Evolutionary conservation across 805 yeast species (phyloP).

Genomic region (Saccharomycopsis olivae): DNA sequence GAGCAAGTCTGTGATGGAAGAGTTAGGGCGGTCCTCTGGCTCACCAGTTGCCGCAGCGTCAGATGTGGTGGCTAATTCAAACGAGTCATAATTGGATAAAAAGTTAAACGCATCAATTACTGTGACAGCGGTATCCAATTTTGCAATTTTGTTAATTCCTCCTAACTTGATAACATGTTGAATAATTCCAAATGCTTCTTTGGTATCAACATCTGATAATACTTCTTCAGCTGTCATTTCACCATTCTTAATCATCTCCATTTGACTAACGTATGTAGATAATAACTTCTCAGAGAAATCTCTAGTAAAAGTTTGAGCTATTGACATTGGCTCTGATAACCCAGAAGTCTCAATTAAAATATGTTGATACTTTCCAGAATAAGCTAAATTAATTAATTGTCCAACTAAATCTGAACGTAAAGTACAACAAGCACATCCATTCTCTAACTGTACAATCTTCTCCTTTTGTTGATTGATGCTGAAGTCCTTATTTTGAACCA

Average conservation of each 20-base stretch:
- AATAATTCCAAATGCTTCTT: conserved; percentile 20
- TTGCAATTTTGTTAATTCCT: conserved; percentile 30
- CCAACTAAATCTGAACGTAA: conserved; percentile 36
- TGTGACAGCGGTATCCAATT: conserved; percentile 37
- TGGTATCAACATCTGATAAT: conserved; percentile 7
- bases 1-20: conserved; percentile 31
- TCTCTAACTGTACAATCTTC: conserved; percentile 34
- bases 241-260: conserved; percentile 14
- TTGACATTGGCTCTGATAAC: conserved; percentile 40
- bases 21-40: conserved; percentile 19
- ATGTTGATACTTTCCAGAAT: conserved; percentile 29
- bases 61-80: conserved; percentile 17
- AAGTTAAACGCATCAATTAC: conserved; percentile 35
- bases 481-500: conserved; percentile 27
- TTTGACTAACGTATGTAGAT: conserved; percentile 10
- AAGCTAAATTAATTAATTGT: conserved; percentile 30
- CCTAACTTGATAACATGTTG: conserved; percentile 24
- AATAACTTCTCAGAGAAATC: conserved; percentile 31
- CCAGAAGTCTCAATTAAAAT: conserved; percentile 38
- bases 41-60: conserved; percentile 7
- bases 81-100: conserved; percentile 28
- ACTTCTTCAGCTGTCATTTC: conserved; percentile 7
- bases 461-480: conserved; percentile 24
- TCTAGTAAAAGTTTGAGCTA: conserved; percentile 37
- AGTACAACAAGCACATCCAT: conserved; percentile 41